phyloP scores from a whole-genome alignment of 345 rosid genomes.

The Syzygium aqueum region DNA sequence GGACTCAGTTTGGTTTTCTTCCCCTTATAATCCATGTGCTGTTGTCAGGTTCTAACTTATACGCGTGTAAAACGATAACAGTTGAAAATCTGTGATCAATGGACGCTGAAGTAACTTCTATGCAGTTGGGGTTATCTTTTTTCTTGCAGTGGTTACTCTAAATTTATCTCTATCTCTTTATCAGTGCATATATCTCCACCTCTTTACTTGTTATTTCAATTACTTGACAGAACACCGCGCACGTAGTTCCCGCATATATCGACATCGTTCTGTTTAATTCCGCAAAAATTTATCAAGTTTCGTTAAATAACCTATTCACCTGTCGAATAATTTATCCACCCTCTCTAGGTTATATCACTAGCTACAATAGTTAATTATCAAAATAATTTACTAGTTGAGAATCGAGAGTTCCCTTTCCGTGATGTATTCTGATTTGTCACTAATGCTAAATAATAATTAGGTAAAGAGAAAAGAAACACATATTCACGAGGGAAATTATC shows the following conservation, averaged over 20 bases:
- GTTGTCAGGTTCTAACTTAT: neutral
- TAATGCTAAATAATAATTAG: neutral
- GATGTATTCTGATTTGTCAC: neutral
- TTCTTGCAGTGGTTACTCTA: neutral
- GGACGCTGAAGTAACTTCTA: neutral
- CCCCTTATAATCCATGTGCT: neutral
- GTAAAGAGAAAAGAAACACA: neutral
- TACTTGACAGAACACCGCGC: neutral
- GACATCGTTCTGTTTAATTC: neutral
- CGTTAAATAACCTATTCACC: neutral
- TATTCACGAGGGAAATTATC: neutral
- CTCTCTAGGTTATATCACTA: neutral
- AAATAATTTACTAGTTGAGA: neutral
- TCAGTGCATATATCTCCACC: neutral
- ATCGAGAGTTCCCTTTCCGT: neutral
- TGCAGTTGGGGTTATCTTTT: neutral
- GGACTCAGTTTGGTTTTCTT: neutral
- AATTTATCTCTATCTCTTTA: too few species aligned
- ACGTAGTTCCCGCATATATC: neutral
- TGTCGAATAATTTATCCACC: too few species aligned
- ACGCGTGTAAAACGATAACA: neutral
- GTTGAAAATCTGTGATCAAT: neutral
- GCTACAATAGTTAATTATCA: neutral
- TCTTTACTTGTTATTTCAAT: neutral
- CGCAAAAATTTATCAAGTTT: neutral